These are phyloP conservation scores for Lasiosphaeriaceae sp. DNA, from an alignment of 495 filamentous ascomycete species.

Conservation along the genomic window DNA sequence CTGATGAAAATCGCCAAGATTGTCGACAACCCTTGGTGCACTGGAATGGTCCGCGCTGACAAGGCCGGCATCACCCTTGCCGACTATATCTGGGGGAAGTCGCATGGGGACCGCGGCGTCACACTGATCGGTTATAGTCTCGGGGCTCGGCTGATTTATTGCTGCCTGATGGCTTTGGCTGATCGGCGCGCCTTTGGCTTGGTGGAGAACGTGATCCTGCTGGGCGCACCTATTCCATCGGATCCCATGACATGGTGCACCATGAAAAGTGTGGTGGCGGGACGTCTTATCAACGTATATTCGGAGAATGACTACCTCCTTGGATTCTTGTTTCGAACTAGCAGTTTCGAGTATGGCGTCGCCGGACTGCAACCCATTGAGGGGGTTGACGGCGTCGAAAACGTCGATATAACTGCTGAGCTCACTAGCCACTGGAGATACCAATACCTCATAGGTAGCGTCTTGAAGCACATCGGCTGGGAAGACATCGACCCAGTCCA, in stretches of 20 bases:
- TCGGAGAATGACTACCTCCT: conserved; percentile 58
- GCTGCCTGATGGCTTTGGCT: conserved; percentile 71
- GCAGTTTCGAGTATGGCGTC: conserved; percentile 52
- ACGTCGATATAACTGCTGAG: conserved; percentile 52
- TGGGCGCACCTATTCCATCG: conserved; percentile 74
- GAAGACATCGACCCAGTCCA: conserved; percentile 49
- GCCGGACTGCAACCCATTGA: conserved; percentile 53
- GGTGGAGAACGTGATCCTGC: conserved; percentile 77
- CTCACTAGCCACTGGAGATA: conserved; percentile 54
- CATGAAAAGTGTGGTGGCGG: conserved; percentile 53
- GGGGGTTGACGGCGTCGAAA: conserved; percentile 54
- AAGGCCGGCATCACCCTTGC: conserved; percentile 84
- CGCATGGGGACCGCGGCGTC: conserved; percentile 84
- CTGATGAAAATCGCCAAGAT: conserved; percentile 76
- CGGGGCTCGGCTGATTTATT: conserved; percentile 85
- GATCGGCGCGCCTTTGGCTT: conserved; percentile 79
- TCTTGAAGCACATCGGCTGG: conserved; percentile 53
- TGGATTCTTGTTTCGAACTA: conserved; percentile 54
- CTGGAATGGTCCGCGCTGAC: conserved; percentile 76
- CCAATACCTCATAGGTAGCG: conserved; percentile 49
- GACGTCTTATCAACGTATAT: conserved; percentile 57
- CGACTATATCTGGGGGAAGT: conserved; percentile 81
- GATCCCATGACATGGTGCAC: conserved; percentile 49
- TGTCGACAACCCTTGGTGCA: conserved; percentile 85
- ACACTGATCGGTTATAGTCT: conserved; percentile 86